Conservation (phyloP, 352 stramenopile species). For the Pythium myriotylum region DNA sequence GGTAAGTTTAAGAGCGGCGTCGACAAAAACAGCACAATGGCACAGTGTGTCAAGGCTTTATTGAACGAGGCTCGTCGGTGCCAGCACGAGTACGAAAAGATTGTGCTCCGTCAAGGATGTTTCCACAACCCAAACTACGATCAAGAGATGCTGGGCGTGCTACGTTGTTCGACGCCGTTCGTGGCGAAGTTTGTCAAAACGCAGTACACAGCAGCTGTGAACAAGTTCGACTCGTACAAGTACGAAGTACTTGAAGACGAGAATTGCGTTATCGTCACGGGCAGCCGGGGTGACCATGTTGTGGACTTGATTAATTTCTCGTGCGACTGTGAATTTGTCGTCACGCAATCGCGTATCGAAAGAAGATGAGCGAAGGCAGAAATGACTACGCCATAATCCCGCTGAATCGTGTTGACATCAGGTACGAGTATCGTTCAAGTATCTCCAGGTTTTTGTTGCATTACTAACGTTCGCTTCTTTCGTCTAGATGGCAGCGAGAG, state of each 20-base stretch:
- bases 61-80: neutral
- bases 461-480: too few relatives aligned
- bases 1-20: slow-evolving; percentile 27
- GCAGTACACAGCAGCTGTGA: too few relatives aligned
- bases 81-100: neutral
- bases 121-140: too few relatives aligned
- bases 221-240: too few relatives aligned
- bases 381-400: too few relatives aligned
- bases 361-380: neutral
- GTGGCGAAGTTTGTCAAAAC: too few relatives aligned
- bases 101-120: neutral
- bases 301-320: too few relatives aligned
- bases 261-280: slow-evolving; percentile 9
- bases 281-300: neutral
- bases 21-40: neutral
- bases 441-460: too few relatives aligned
- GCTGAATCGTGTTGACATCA: slow-evolving; percentile 1
- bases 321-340: slow-evolving; percentile 31
- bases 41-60: neutral
- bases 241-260: neutral
- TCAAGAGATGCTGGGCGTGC: too few relatives aligned
- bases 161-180: too few relatives aligned
- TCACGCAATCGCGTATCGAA: slow-evolving; percentile 25
- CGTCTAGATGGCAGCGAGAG: too few relatives aligned
- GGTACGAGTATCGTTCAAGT: too few relatives aligned